These are phyloP conservation scores for Fusarium staphyleae DNA, from an alignment of 2,329 filamentous ascomycete genomes.

Conservation along the genomic window DNA sequence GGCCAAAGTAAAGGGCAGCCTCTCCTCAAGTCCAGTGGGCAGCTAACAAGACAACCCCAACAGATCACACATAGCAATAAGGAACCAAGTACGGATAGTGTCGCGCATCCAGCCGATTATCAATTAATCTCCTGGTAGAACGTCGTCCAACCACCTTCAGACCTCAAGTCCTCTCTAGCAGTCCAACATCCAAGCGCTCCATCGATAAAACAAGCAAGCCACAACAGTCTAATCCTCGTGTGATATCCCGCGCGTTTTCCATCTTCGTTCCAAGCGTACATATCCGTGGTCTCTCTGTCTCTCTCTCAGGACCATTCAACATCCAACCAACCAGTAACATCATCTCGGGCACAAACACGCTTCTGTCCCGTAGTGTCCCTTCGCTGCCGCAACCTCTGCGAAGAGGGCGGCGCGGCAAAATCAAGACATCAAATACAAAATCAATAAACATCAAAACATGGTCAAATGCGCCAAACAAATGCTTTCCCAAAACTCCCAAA, in stretches of 20 bases:
- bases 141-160: slow-evolving; percentile 15
- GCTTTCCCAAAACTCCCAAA: slow-evolving; percentile 35
- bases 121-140: slow-evolving; percentile 28
- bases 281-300: slow-evolving; percentile 8
- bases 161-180: slow-evolving; percentile 17
- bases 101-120: slow-evolving; percentile 16
- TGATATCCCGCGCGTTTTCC: slow-evolving; percentile 16
- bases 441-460: slow-evolving; percentile 18
- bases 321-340: slow-evolving; percentile 7
- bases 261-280: slow-evolving; percentile 17
- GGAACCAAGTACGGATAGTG: background rate
- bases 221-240: slow-evolving; percentile 28
- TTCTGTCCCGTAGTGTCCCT: slow-evolving; percentile 34
- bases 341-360: slow-evolving; percentile 17
- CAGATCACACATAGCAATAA: background rate
- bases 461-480: slow-evolving; percentile 38
- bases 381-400: slow-evolving; percentile 24
- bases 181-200: slow-evolving; percentile 5
- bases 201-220: background rate
- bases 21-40: no score
- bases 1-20: no score
- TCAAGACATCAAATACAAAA: slow-evolving; percentile 19
- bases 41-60: background rate
- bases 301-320: slow-evolving; percentile 10
- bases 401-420: slow-evolving; percentile 30